Conservation (phyloP, 2,329 filamentous ascomycete genomes). For the Ascochyta lentis region DNA sequence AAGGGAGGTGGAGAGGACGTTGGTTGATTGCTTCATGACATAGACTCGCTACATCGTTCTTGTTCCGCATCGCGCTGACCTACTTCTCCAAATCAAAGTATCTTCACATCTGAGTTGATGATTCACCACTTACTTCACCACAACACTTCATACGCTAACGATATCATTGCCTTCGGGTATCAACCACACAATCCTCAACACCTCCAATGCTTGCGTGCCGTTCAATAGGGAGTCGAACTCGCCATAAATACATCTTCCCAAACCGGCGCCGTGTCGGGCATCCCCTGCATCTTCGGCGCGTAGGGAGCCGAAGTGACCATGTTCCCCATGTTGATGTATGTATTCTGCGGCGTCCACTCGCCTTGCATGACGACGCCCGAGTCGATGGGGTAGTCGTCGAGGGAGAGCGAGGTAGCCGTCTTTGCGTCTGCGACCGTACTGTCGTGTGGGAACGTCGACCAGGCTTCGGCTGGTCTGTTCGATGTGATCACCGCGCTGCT, state of each 20-base stretch:
- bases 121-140: too few species aligned
- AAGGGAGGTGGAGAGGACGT: too few species aligned
- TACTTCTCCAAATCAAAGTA: too few species aligned
- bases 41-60: too few species aligned
- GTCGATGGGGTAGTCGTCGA: background rate
- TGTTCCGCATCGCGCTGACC: too few species aligned
- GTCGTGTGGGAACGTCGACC: background rate
- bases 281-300: constrained; percentile 51
- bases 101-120: too few species aligned
- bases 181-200: too few species aligned
- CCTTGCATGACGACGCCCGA: constrained; percentile 49
- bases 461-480: background rate
- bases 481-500: background rate
- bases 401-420: background rate
- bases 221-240: background rate
- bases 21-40: too few species aligned
- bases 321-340: constrained; percentile 42
- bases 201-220: too few species aligned
- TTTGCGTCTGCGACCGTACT: background rate
- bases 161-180: too few species aligned
- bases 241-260: constrained; percentile 51
- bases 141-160: too few species aligned
- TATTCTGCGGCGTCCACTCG: constrained; percentile 50
- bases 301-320: constrained; percentile 30
- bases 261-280: constrained; percentile 26